Conservation (phyloP, 2,329 filamentous ascomycete genomes). For the Fusarium paranaense region DNA sequence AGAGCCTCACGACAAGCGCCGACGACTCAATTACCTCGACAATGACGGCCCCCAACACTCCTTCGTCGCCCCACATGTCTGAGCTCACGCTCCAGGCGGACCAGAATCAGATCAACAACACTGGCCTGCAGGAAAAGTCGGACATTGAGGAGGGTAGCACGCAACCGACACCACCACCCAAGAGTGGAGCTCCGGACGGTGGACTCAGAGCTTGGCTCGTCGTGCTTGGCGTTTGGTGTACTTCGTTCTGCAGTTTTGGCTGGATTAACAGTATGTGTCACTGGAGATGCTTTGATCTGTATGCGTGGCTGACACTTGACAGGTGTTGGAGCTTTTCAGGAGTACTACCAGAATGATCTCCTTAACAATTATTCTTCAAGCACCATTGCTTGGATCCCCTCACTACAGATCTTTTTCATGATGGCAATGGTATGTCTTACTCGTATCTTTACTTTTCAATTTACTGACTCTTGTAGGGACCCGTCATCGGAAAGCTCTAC, state of each 20-base stretch:
- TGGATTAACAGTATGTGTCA: conserved; percentile 58
- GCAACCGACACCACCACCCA: background rate
- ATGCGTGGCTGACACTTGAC: background rate
- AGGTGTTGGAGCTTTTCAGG: conserved; percentile 66
- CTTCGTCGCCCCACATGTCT: conserved; percentile 21
- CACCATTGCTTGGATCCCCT: conserved; percentile 72
- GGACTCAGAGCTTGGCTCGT: conserved; percentile 52
- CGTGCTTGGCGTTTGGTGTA: conserved; percentile 55
- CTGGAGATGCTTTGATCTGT: background rate
- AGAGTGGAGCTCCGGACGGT: conserved; percentile 23
- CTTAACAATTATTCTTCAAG: conserved; percentile 62
- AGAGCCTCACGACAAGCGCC: background rate
- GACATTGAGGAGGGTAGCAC: conserved; percentile 21
- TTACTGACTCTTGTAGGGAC: conserved; percentile 53
- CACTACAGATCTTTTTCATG: conserved; percentile 67
- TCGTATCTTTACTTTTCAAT: background rate
- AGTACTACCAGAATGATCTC: conserved; percentile 65
- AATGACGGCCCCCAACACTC: conserved; percentile 9
- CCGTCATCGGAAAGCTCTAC: conserved; percentile 71
- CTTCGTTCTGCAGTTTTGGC: conserved; percentile 55
- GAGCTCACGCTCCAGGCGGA: conserved; percentile 18
- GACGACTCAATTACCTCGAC: background rate
- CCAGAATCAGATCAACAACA: conserved; percentile 1
- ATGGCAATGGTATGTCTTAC: conserved; percentile 54
- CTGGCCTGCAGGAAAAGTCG: conserved; percentile 13